These are phyloP conservation scores for Fusarium musae DNA, from an alignment of 2,329 filamentous ascomycete genomes.

Conservation along the genomic window DNA sequence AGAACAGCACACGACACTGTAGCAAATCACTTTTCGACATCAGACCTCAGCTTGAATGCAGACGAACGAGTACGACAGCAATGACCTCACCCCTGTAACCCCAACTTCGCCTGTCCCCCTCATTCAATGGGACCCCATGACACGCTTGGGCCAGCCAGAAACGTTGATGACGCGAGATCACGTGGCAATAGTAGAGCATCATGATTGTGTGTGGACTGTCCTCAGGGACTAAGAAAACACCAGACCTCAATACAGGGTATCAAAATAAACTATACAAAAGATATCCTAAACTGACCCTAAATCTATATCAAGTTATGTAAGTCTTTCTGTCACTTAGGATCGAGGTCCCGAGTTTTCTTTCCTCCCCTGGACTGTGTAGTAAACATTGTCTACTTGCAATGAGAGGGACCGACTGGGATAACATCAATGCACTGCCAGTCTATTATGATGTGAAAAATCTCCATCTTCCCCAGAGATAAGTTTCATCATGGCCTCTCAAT, in stretches of 20 bases:
- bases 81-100: constrained; percentile 33
- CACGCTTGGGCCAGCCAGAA: constrained; percentile 35
- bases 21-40: not conserved
- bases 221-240: too few relatives aligned
- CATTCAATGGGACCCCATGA: constrained; percentile 24
- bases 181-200: constrained; percentile 38
- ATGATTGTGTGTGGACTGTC: not conserved
- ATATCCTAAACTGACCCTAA: too few relatives aligned
- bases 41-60: not conserved
- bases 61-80: constrained; percentile 1
- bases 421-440: not conserved
- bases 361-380: too few relatives aligned
- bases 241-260: too few relatives aligned
- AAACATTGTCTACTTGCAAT: not conserved
- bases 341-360: too few relatives aligned
- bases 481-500: not conserved
- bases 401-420: not conserved
- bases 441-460: not conserved
- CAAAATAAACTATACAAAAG: too few relatives aligned
- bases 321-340: too few relatives aligned
- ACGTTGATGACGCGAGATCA: constrained; percentile 51
- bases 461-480: not conserved
- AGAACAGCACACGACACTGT: not conserved
- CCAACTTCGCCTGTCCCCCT: constrained; percentile 27
- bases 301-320: too few relatives aligned